Evolutionary conservation across 23 red algal genomes (phyloP).

Genomic region (Gracilaria gracilis): DNA sequence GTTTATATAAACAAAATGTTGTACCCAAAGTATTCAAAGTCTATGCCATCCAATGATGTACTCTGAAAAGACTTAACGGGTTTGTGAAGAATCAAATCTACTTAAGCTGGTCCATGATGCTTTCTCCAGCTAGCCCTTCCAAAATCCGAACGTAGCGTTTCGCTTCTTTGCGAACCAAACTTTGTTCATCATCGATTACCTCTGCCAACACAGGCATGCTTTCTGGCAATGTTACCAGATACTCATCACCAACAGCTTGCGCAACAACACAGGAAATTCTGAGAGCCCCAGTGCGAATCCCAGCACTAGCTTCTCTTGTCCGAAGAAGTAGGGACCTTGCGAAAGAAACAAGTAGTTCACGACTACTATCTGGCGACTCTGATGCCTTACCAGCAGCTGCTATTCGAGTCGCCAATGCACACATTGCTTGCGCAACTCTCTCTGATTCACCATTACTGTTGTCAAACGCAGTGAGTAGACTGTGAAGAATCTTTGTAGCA

Average conservation of each 20-base stretch:
- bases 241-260: conserved; percentile 56
- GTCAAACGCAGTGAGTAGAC: conserved; percentile 43
- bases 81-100: neutral
- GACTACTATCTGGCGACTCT: conserved; percentile 53
- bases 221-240: conserved; percentile 65
- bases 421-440: conserved; percentile 20
- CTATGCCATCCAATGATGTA: too few relatives aligned
- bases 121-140: conserved; percentile 48
- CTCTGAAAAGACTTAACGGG: too few relatives aligned
- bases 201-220: conserved; percentile 64
- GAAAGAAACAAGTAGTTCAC: conserved; percentile 28
- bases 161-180: conserved; percentile 21
- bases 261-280: conserved; percentile 12
- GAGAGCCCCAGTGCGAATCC: conserved; percentile 36
- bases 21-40: too few relatives aligned
- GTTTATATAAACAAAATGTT: too few relatives aligned
- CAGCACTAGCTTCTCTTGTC: conserved; percentile 28
- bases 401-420: conserved; percentile 33
- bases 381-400: conserved; percentile 8
- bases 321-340: conserved; percentile 27
- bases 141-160: conserved; percentile 20
- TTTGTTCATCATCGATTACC: conserved; percentile 72
- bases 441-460: conserved; percentile 37
- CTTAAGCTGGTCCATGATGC: conserved; percentile 51
- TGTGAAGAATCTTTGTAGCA: conserved; percentile 41